phyloP scores from a whole-genome alignment of 2,329 filamentous ascomycete species.

The Trichoderma aggressivum region DNA sequence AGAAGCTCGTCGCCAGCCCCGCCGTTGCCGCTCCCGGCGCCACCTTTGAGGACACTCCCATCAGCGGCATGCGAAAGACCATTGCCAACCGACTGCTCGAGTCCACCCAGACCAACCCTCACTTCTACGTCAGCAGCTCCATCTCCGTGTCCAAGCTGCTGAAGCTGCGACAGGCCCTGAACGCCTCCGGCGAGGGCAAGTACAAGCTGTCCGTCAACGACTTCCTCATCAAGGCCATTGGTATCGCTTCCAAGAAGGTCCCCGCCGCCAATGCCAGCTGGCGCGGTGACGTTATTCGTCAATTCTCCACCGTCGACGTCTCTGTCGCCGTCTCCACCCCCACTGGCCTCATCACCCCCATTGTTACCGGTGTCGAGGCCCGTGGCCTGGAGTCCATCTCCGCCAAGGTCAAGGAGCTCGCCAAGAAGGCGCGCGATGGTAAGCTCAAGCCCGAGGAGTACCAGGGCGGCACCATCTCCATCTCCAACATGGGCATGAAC shows the following conservation, averaged over 20 bases:
- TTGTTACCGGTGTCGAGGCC: conserved; percentile 83
- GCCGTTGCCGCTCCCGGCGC: conserved; percentile 56
- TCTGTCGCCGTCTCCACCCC: conserved; percentile 95
- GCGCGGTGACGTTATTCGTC: conserved; percentile 84
- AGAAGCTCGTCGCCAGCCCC: conserved; percentile 67
- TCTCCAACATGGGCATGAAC: conserved; percentile 99
- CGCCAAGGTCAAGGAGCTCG: conserved; percentile 86
- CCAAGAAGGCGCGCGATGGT: conserved; percentile 90
- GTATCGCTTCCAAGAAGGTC: conserved; percentile 84
- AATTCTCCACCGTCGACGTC: conserved; percentile 90
- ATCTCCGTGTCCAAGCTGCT: conserved; percentile 93
- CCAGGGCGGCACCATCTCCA: conserved; percentile 98
- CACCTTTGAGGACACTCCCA: conserved; percentile 77
- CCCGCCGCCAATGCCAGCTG: conserved; percentile 95
- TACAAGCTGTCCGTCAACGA: conserved; percentile 99
- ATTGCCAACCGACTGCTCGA: conserved; percentile 87
- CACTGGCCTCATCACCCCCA: conserved; percentile 91
- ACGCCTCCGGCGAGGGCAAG: conserved; percentile 80
- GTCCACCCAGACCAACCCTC: conserved; percentile 90
- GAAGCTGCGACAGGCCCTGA: conserved; percentile 92
- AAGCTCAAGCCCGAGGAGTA: conserved; percentile 99
- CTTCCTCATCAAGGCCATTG: conserved; percentile 96
- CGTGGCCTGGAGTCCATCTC: conserved; percentile 89
- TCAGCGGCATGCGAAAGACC: conserved; percentile 94
- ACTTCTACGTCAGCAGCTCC: conserved; percentile 92